phyloP scores from a whole-genome alignment of 2,329 filamentous ascomycete species.

The Pezicula carpinea region DNA sequence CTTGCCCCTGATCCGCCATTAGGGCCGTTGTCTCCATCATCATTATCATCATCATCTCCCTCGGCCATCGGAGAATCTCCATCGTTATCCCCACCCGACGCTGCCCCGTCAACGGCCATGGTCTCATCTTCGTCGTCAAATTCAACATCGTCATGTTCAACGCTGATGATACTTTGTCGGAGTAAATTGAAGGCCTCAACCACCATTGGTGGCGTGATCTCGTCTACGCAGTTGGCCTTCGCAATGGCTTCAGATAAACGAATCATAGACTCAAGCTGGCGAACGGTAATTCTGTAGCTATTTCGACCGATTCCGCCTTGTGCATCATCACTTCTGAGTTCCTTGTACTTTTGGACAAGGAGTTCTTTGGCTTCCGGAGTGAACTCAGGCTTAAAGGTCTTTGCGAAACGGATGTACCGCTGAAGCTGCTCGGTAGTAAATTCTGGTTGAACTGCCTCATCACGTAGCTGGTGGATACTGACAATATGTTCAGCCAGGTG shows the following conservation, averaged over 20 bases:
- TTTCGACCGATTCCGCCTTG: slow-evolving; percentile 92
- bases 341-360: slow-evolving; percentile 91
- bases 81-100: slow-evolving; percentile 34
- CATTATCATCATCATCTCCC: slow-evolving; percentile 42
- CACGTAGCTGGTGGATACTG: slow-evolving; percentile 84
- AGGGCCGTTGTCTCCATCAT: slow-evolving; percentile 35
- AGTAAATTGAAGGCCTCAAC: slow-evolving; percentile 88
- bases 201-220: slow-evolving; percentile 80
- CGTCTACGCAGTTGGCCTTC: slow-evolving; percentile 93
- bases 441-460: slow-evolving; percentile 86
- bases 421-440: slow-evolving; percentile 96
- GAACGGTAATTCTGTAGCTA: slow-evolving; percentile 94
- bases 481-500: slow-evolving; percentile 95
- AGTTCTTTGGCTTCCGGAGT: slow-evolving; percentile 79
- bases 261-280: slow-evolving; percentile 94
- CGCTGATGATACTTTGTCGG: slow-evolving; percentile 91
- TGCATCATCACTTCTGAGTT: slow-evolving; percentile 86
- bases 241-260: slow-evolving; percentile 96
- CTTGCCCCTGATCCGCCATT: slow-evolving; percentile 22
- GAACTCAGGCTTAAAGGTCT: slow-evolving; percentile 91
- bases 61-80: slow-evolving; percentile 49
- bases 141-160: slow-evolving; percentile 96
- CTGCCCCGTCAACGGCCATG: slow-evolving; percentile 41
- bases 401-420: slow-evolving; percentile 93
- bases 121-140: slow-evolving; percentile 70